Evolutionary conservation across 768 basidiomycete species (phyloP).

Genomic region (Dictyophora rubrovolvata): DNA sequence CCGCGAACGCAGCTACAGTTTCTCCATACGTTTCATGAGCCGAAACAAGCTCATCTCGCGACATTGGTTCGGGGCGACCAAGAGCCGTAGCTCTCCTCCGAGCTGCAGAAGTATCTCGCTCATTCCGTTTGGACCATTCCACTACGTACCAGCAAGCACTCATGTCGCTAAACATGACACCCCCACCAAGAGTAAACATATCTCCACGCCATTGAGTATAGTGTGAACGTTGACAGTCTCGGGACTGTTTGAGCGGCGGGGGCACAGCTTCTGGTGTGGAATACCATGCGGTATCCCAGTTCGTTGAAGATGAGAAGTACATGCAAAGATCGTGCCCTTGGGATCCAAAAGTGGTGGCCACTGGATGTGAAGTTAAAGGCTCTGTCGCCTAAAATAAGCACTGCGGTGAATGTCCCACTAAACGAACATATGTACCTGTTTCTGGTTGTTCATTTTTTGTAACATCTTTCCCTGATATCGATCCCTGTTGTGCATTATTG

Average conservation of each 20-base stretch:
- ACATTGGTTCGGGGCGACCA: conserved; percentile 28
- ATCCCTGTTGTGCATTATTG: no score
- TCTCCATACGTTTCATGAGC: conserved; percentile 42
- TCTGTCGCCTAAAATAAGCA: conserved; percentile 8
- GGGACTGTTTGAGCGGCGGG: conserved; percentile 21
- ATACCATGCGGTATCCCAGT: conserved; percentile 37
- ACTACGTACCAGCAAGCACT: conserved; percentile 40
- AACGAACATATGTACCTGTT: neutral
- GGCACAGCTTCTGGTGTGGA: conserved; percentile 20
- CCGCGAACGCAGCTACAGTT: conserved; percentile 37
- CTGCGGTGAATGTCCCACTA: neutral
- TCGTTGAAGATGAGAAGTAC: conserved; percentile 32
- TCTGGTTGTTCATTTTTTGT: neutral
- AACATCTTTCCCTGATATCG: no score
- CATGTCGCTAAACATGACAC: conserved; percentile 38
- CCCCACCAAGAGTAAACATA: conserved; percentile 24
- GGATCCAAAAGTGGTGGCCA: conserved; percentile 24
- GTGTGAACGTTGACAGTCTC: conserved; percentile 17
- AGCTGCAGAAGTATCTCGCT: conserved; percentile 21
- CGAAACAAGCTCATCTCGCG: conserved; percentile 24
- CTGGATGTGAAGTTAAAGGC: conserved; percentile 26
- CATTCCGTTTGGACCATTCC: conserved; percentile 22
- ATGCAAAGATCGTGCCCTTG: conserved; percentile 33
- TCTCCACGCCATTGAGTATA: conserved; percentile 20
- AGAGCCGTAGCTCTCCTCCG: conserved; percentile 30